Percentiles rank a stretch among this genome's conserved stretches.
These are phyloP conservation scores for Lactifluus subvellereus DNA, from an alignment of 768 basidiomycete species.

Conservation along the genomic window DNA sequence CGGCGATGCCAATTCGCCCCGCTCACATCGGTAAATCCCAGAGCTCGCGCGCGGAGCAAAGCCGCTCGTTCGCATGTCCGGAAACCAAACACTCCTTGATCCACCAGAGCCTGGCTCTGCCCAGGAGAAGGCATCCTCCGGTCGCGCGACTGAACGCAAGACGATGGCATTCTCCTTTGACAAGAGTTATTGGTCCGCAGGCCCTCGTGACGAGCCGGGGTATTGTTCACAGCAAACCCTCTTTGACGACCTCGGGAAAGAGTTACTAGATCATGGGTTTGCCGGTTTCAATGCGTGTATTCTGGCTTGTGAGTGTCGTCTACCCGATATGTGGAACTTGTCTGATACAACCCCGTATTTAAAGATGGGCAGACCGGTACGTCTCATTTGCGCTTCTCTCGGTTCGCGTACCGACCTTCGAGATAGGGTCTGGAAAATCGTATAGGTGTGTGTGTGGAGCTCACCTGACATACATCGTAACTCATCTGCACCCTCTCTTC, in stretches of 20 bases:
- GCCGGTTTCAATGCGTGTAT: slow-evolving; percentile 98
- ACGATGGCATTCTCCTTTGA: slow-evolving; percentile 91
- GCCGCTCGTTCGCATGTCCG: slow-evolving; percentile 89
- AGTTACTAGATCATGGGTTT: slow-evolving; percentile 92
- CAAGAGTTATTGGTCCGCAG: slow-evolving; percentile 97
- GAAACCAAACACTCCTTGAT: slow-evolving; percentile 87
- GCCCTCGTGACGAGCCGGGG: slow-evolving; percentile 77
- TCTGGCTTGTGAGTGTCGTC: slow-evolving; percentile 79
- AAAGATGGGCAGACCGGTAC: slow-evolving; percentile 81
- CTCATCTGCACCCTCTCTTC: not conserved
- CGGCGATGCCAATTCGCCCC: not conserved
- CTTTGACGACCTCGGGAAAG: slow-evolving; percentile 90
- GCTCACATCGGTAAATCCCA: slow-evolving; percentile 31
- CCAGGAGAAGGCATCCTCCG: slow-evolving; percentile 48
- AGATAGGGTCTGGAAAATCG: slow-evolving; percentile 80
- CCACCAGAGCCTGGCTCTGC: slow-evolving; percentile 74
- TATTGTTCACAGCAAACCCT: slow-evolving; percentile 95
- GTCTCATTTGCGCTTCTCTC: slow-evolving; percentile 26
- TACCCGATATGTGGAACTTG: slow-evolving; percentile 2
- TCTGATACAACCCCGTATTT: not conserved
- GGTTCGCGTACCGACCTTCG: not conserved
- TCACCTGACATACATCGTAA: not conserved
- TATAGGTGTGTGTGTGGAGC: slow-evolving; percentile 61
- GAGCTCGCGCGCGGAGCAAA: slow-evolving; percentile 93
- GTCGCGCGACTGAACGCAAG: slow-evolving; percentile 86